Evolutionary conservation across 176 grass and related monocot genomes (phyloP), one percentile per base, ranked within the genome.

Genomic region (Ensete glaucum): DNA sequence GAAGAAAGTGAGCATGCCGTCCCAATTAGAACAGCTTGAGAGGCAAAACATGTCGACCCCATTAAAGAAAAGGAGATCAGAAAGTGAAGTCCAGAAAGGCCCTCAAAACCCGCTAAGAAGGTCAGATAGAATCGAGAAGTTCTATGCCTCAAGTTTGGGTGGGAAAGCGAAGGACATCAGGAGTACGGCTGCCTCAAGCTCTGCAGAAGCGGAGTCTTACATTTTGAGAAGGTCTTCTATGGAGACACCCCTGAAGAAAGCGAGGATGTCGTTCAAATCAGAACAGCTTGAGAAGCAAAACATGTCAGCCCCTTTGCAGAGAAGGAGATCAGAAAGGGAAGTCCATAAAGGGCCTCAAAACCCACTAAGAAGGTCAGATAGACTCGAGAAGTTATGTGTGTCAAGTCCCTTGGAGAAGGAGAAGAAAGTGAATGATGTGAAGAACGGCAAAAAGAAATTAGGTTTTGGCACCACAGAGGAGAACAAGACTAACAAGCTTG

Each of bases 91-190:
- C 15, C 57, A 74, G 72, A 56, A 74, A 74, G 27, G 11, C 8
- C 19, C 22, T 34, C 24, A 43, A 2, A 74, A 9, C 13, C 25
- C 53, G 5, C 23, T 74, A 58, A 74, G 72, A 74, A 74, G 72
- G 72, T 74, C 72, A 58, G 72, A 27, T 53, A 74, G 54, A 52
- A 74, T 74, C 58, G 54, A 74, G 1, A 74, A 74, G 54, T 34
- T 19, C 11, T 29, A 21, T 74, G 72, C 25, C 23, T 74, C 72
- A 74, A 34, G 72, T 10, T 43, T 43, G 34, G 34, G 34, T 43
- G 34, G 34, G 34, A 43, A 0, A 43, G 34, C 4, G 34, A 43
- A 43, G 34, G 34, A 43, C 34, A 43, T 4, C 34, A 43, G 4
- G 34, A 43, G 4, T 43, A 54, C 1, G 23, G 24, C 53, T 13